Evolutionary conservation across 2,329 filamentous ascomycete species (phyloP), one percentile per base, ranked within the genome.

Genomic region (Pseudogymnoascus sp.): DNA sequence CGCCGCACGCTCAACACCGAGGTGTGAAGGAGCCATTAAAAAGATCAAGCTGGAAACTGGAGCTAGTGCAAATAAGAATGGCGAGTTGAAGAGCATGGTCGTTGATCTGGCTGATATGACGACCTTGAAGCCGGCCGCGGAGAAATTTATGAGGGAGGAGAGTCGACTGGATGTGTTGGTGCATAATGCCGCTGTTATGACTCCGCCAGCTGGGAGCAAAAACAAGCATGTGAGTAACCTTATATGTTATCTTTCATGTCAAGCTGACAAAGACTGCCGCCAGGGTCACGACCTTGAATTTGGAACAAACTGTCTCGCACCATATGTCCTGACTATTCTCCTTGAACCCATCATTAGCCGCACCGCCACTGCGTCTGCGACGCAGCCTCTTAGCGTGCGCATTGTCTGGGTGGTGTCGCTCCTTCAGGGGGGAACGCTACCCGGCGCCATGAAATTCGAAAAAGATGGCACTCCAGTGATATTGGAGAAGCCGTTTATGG

Each of bases 181-280:
- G 67, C 77, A 80, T 66, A 81, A 81, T 69, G 79, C 79, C 0
- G 79, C 75, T 9, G 71, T 80, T 34, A 79, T 79, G 73, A 69
- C 69, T 2, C 72, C 77, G 1, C 77, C 78, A 0, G 68, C 71
- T n/a, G 77, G 75, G 0, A 75, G 72, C 25, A 74, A 73, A 70
- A 78, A 78, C 1, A 72, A 70, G 37, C 40, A 60, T 31, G 69
- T 69, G 63, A 16, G 67, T 64, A 18, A 31, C 14, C 8, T 60
- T 23, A 28, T n/a, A 5, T 53, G 36, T 63, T 63, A 12, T 8
- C 4, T 28, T 53, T 59, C 34, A 38, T 38, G n/a, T 23, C 23
- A 34, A 14, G 49, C 42, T 61, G 43, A 62, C 46, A n/a, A 14
- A 38, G 25, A 2, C 14, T 60, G 4, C 4, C 31, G 5, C 14